These are phyloP conservation scores for Moesziomyces parantarcticus DNA, from an alignment of 1,284 basidiomycete species.

Conservation along the genomic window DNA sequence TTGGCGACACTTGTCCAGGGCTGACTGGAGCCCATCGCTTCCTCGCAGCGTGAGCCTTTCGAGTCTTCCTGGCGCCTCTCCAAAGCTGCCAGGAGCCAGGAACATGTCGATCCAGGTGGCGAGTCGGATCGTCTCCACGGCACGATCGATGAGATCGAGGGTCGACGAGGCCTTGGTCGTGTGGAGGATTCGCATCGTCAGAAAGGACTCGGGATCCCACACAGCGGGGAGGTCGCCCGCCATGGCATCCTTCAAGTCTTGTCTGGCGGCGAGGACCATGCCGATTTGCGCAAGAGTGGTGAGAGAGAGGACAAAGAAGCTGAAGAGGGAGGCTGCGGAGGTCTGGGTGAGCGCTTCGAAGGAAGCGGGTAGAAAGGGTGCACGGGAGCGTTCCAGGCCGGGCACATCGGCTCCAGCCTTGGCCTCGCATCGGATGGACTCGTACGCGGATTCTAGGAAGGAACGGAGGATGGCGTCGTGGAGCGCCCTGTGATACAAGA, in stretches of 20 bases:
- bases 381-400: not conserved
- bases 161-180: constrained; percentile 11
- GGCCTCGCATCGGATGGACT: constrained; percentile 12
- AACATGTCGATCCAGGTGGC: constrained; percentile 29
- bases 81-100: constrained; percentile 2
- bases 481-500: constrained; percentile 17
- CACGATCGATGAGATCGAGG: constrained; percentile 16
- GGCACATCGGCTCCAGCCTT: not conserved
- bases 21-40: not conserved
- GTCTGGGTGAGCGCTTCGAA: constrained; percentile 10
- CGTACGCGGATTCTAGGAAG: constrained; percentile 31
- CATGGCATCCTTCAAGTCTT: constrained; percentile 33
- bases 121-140: constrained; percentile 24
- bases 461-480: constrained; percentile 30
- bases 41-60: constrained; percentile 8
- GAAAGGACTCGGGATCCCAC: constrained; percentile 38
- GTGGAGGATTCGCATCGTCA: constrained; percentile 19
- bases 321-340: not conserved
- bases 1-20: constrained; percentile 1
- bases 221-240: constrained; percentile 23
- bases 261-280: constrained; percentile 12
- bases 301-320: constrained; percentile 9
- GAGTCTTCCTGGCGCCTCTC: not conserved
- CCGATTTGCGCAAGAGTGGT: constrained; percentile 30
- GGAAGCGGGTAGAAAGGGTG: constrained; percentile 1